Evolutionary conservation across 2,329 filamentous ascomycete genomes (phyloP).

Genomic region (Alternaria brassicae): DNA sequence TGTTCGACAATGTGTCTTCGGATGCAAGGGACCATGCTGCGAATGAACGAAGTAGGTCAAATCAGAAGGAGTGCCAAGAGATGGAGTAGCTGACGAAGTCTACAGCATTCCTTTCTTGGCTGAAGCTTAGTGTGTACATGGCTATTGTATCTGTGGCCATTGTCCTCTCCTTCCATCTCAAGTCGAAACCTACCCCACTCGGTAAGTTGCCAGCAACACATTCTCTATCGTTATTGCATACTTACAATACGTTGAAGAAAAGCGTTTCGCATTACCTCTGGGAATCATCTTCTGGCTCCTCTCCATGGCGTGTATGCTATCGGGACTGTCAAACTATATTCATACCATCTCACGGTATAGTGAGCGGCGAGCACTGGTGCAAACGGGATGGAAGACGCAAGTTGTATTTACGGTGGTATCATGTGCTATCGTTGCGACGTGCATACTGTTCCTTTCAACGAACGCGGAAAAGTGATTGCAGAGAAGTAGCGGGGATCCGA

Average conservation of each 20-base stretch:
- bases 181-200: conserved; percentile 63
- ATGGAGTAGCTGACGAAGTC: conserved; percentile 6
- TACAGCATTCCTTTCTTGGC: conserved; percentile 81
- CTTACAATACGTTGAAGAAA: conserved; percentile 61
- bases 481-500: conserved; percentile 24
- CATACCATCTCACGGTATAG: conserved; percentile 83
- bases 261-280: conserved; percentile 79
- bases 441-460: conserved; percentile 51
- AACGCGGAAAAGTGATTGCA: conserved; percentile 40
- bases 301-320: conserved; percentile 74
- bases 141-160: conserved; percentile 89
- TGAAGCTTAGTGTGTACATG: conserved; percentile 89
- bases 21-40: conserved; percentile 81
- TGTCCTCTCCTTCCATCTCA: conserved; percentile 90
- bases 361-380: conserved; percentile 79
- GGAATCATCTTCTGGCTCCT: conserved; percentile 89
- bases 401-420: conserved; percentile 62
- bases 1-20: conserved; percentile 77
- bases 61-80: not conserved
- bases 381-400: conserved; percentile 93
- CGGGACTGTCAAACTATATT: conserved; percentile 87
- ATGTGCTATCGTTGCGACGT: conserved; percentile 51
- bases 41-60: conserved; percentile 69
- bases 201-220: conserved; percentile 18
- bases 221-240: not conserved